Evolutionary conservation across 805 yeast species (phyloP).

Genomic region (Kodamaea neixiangensis): DNA sequence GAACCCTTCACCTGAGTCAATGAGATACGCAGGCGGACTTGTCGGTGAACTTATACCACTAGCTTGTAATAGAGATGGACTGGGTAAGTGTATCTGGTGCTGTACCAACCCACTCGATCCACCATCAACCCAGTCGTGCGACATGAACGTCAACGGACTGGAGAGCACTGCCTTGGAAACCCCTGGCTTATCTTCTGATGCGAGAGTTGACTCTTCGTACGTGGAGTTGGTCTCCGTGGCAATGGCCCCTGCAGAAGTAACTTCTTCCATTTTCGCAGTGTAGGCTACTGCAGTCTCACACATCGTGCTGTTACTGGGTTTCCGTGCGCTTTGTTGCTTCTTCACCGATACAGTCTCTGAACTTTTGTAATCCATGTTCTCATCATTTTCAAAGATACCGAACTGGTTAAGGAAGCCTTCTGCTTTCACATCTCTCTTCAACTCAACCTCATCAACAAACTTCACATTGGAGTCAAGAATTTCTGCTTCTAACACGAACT

Average conservation of each 20-base stretch:
- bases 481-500: no score
- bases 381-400: neutral
- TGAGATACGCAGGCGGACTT: neutral
- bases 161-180: neutral
- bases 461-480: neutral
- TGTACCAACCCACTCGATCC: neutral
- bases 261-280: neutral
- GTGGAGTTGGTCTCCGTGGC: neutral
- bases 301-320: neutral
- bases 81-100: neutral
- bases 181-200: neutral
- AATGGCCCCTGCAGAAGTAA: neutral
- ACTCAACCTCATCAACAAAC: neutral
- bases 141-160: neutral
- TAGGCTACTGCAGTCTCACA: neutral
- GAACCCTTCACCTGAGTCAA: neutral
- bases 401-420: neutral
- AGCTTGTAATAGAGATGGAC: neutral
- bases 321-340: neutral
- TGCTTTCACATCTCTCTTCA: neutral
- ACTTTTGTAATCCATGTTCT: neutral
- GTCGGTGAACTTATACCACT: neutral
- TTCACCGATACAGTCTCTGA: neutral
- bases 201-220: neutral
- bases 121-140: conserved; percentile 1